Base-by-base conservation (phyloP, 208 protist genomes). In the Trypanosoma congolense region DNA sequence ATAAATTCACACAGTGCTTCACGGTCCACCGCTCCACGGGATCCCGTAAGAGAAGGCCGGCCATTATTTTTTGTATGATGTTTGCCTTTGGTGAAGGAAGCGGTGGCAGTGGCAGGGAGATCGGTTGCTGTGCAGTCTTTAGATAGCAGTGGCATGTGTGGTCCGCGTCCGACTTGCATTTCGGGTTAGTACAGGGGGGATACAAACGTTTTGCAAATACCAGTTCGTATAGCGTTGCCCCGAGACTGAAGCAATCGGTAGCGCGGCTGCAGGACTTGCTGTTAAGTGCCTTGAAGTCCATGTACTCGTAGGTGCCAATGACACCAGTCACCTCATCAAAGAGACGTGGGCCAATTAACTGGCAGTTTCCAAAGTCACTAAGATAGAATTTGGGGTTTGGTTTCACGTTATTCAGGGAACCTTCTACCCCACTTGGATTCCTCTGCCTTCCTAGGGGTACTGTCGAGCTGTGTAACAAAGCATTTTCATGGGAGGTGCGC, bases 331-430 rank as follows among this genome's bases (percentile, higher is more conserved):
- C 80, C 18, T 57, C 49, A 43, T 73, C 80, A n/a, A 63, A 38
- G 14, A 41, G 25, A 18, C 52, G 33, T 0, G 79, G 80, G 0
- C 75, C 80, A 26, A 93, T 75, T 25, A 93, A 54, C 22, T 72
- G 77, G 61, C 87, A 90, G 65, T 93, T 93, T 44, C 87, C 87
- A 49, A 91, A 93, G 66, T 93, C 87, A 30, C 75, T 87, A 2
- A 93, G 64, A 51, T 91, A 93, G 58, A 93, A 93, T 52, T 87
- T 87, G 18, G n/a, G n/a, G n/a, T n/a, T n/a, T n/a, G n/a, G n/a
- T n/a, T n/a, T n/a, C n/a, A n/a, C n/a, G n/a, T n/a, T n/a, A n/a
- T n/a, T n/a, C n/a, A n/a, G n/a, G n/a, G n/a, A n/a, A n/a, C n/a
- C n/a, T n/a, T n/a, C n/a, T n/a, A n/a, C n/a, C n/a, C n/a, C n/a